Evolutionary conservation across 2,329 filamentous ascomycete genomes (phyloP).

Genomic region (Pseudocercospora pini-densiflorae): DNA sequence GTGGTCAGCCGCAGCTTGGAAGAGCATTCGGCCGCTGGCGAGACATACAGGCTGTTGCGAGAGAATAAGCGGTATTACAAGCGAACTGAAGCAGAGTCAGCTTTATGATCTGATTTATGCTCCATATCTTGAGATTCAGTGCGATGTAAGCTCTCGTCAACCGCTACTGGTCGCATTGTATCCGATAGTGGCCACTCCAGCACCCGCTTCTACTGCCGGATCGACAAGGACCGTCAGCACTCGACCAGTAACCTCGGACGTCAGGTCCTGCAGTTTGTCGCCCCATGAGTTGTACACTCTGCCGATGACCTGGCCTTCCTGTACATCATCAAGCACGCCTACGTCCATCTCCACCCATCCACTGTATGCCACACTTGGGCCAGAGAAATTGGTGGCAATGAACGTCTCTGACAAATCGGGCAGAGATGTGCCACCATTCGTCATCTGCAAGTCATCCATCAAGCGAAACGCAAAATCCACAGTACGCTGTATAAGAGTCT

Average conservation of each 20-base stretch:
- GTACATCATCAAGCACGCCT: slow-evolving; percentile 40
- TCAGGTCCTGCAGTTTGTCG: slow-evolving; percentile 43
- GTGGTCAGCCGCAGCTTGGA: slow-evolving; percentile 1
- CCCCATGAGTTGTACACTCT: slow-evolving; percentile 44
- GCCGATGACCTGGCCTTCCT: slow-evolving; percentile 44
- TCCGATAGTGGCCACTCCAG: slow-evolving; percentile 41
- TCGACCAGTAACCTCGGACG: slow-evolving; percentile 39
- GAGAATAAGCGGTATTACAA: neutral
- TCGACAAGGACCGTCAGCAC: slow-evolving; percentile 43
- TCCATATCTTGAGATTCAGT: neutral
- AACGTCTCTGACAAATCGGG: slow-evolving; percentile 29
- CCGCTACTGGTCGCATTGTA: slow-evolving; percentile 40
- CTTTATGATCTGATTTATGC: neutral
- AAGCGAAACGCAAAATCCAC: slow-evolving; percentile 39
- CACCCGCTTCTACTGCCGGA: slow-evolving; percentile 43
- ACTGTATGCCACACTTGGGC: slow-evolving; percentile 40
- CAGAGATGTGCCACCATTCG: slow-evolving; percentile 8
- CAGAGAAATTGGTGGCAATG: slow-evolving; percentile 38
- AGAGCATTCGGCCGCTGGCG: neutral
- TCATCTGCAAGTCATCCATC: slow-evolving; percentile 36
- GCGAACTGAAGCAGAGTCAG: neutral
- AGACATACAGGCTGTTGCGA: neutral
- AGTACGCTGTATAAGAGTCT: slow-evolving; percentile 41
- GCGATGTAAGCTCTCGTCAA: neutral
- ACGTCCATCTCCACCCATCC: slow-evolving; percentile 36